These are phyloP conservation scores for Lepraria neglecta DNA, from an alignment of 495 filamentous ascomycete species.

Conservation along the genomic window DNA sequence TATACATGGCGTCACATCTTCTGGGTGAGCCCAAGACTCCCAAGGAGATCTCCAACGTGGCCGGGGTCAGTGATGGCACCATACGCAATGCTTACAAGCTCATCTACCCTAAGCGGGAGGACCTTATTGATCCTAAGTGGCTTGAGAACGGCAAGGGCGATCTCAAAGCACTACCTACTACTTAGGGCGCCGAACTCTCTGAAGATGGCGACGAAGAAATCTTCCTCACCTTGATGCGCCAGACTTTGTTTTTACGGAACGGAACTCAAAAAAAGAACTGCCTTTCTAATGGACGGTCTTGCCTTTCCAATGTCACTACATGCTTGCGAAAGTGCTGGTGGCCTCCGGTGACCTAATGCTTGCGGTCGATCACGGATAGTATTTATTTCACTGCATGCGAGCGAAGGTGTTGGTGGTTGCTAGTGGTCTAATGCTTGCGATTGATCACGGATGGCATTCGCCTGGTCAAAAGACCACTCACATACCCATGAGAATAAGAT, in stretches of 20 bases:
- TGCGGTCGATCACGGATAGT: neutral
- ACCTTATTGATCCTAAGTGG: conserved; percentile 69
- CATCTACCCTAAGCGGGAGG: conserved; percentile 65
- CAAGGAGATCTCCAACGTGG: conserved; percentile 75
- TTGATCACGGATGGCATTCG: neutral
- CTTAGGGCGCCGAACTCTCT: conserved; percentile 18
- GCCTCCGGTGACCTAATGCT: neutral
- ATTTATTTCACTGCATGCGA: neutral
- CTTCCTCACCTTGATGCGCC: neutral
- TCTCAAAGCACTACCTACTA: conserved; percentile 58
- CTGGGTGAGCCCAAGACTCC: conserved; percentile 70
- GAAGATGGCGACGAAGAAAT: neutral
- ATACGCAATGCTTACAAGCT: conserved; percentile 92
- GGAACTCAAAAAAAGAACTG: too few species aligned
- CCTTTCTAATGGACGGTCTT: too few species aligned
- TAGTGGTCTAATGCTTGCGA: neutral
- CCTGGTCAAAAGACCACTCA: neutral
- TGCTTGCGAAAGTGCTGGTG: conserved; percentile 1
- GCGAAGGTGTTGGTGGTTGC: neutral
- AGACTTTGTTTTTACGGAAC: neutral
- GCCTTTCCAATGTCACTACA: neutral
- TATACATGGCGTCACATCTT: conserved; percentile 86
- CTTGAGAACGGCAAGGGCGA: conserved; percentile 63
- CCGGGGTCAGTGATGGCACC: conserved; percentile 89
- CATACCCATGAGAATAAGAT: neutral